Evolutionary conservation across 2,329 filamentous ascomycete species (phyloP), one percentile per base, ranked within the genome.

Genomic region (Ophiocordyceps camponoti-rufipedis): DNA sequence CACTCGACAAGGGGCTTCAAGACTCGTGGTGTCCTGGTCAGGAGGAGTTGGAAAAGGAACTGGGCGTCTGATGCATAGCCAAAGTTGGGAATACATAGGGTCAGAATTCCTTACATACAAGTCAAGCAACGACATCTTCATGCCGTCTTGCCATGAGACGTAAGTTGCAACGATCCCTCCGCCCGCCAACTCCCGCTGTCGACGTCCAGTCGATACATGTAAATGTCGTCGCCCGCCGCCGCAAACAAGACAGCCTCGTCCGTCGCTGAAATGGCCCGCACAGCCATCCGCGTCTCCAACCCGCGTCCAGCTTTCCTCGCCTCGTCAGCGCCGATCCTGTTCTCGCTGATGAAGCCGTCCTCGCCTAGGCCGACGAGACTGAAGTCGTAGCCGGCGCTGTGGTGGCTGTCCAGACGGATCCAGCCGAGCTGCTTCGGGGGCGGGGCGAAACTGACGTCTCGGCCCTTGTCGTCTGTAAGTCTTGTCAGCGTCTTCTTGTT

Each of bases 21-120:
- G 62, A 73, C 38, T 71, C 69, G 52, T 74, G 69, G 69, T 68
- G 57, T 23, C 66, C 65, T 0, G 63, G 60, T 43, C 64, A 65
- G 53, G 66, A 70, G 40, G 57, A 67, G 29, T 64, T 74, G 47
- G 70, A 74, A 52, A 61, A 56, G 47, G 65, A 23, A 23, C 23
- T 23, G 23, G 23, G 23, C 23, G 23, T 23, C 23, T 23, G 23
- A 23, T 23, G 3, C 23, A 23, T 23, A 23, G 23, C 23, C 5
- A 23, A 23, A 23, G 3, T 23, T 5, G 23, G 5, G 23, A 23
- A 23, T 23, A 5, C 23, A 23, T 23, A 23, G 3, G 5, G 23
- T 23, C 23, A 23, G 5, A 23, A 3, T 23, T 23, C 23, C 3
- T 23, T 23, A 23, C 5, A 23, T 23, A 23, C 23, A 23, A 23